phyloP scores from a whole-genome alignment of 805 yeast genomes.

The Candida krabiensis region DNA sequence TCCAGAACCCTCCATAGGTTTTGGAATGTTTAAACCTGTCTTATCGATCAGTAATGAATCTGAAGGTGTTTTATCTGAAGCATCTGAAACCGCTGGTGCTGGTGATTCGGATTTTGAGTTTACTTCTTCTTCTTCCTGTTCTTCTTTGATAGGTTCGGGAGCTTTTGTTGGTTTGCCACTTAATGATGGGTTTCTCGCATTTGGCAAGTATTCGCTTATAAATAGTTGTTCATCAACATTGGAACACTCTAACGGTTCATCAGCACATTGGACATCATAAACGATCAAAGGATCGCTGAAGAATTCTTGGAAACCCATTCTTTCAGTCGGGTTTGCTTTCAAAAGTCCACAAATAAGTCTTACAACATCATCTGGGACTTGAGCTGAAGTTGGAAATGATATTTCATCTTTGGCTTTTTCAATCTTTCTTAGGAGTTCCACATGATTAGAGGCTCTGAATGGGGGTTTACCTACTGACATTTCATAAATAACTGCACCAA shows the following conservation, averaged over 20 bases:
- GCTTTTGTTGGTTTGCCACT: constrained; percentile 6
- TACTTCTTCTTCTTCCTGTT: constrained; percentile 13
- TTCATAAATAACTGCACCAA: constrained; percentile 93
- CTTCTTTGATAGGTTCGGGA: constrained; percentile 18
- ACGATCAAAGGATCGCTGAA: constrained; percentile 70
- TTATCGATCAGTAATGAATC: constrained; percentile 20
- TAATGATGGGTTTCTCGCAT: constrained; percentile 4
- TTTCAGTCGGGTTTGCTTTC: constrained; percentile 80
- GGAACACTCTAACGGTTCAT: constrained; percentile 63
- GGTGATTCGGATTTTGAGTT: background rate
- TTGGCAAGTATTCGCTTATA: constrained; percentile 70
- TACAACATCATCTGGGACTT: constrained; percentile 64
- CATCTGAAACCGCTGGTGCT: background rate
- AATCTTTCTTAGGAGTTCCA: constrained; percentile 83
- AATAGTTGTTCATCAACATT: constrained; percentile 76
- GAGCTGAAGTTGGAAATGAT: constrained; percentile 67
- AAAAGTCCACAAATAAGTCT: constrained; percentile 72
- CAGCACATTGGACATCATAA: constrained; percentile 49
- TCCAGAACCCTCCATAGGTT: constrained; percentile 22
- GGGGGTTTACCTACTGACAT: constrained; percentile 98
- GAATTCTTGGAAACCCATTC: constrained; percentile 87
- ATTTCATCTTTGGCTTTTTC: constrained; percentile 79
- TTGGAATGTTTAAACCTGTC: constrained; percentile 15
- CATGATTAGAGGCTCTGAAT: constrained; percentile 88
- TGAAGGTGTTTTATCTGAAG: background rate